These are phyloP conservation scores for Trichosporon ovoides DNA, from an alignment of 1,284 basidiomycete genomes.

Conservation along the genomic window DNA sequence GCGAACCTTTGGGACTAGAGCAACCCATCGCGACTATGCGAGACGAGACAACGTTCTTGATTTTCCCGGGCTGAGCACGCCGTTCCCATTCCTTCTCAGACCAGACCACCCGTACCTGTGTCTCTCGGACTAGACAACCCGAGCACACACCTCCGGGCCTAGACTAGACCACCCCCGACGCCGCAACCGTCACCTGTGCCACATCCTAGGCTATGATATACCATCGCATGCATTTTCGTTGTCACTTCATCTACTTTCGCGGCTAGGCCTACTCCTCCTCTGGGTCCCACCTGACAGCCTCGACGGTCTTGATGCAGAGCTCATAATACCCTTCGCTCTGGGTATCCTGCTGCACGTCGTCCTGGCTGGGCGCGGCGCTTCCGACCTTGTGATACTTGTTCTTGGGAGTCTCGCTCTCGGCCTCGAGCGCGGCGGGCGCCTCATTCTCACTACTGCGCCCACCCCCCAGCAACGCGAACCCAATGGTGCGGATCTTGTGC, in stretches of 20 bases:
- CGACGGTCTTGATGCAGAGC: conserved; percentile 47
- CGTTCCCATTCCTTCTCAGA: no score
- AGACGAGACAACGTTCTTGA: no score
- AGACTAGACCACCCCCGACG: no score
- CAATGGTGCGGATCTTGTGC: conserved; percentile 50
- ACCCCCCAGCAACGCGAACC: conserved; percentile 49
- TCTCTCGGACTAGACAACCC: no score
- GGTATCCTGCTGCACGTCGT: not conserved
- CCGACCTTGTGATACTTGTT: conserved; percentile 35
- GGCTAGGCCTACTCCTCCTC: conserved; percentile 25
- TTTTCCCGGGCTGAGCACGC: no score
- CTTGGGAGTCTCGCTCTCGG: conserved; percentile 24
- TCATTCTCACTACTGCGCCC: conserved; percentile 31
- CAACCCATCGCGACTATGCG: no score
- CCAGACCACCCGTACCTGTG: no score
- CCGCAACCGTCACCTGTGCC: no score
- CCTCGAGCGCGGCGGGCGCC: conserved; percentile 10
- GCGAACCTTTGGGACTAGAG: conserved; percentile 17
- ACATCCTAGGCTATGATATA: not conserved
- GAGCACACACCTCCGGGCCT: no score
- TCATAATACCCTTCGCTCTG: conserved; percentile 48
- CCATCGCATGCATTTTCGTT: not conserved
- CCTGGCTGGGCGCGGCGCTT: conserved; percentile 4
- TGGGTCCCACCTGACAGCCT: conserved; percentile 45
- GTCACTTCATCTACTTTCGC: no score